A percentile compares a stretch with the other conserved stretches of the same genome.
Conservation (phyloP, 2,329 filamentous ascomycete genomes). For the Hypoxylon sp. region DNA sequence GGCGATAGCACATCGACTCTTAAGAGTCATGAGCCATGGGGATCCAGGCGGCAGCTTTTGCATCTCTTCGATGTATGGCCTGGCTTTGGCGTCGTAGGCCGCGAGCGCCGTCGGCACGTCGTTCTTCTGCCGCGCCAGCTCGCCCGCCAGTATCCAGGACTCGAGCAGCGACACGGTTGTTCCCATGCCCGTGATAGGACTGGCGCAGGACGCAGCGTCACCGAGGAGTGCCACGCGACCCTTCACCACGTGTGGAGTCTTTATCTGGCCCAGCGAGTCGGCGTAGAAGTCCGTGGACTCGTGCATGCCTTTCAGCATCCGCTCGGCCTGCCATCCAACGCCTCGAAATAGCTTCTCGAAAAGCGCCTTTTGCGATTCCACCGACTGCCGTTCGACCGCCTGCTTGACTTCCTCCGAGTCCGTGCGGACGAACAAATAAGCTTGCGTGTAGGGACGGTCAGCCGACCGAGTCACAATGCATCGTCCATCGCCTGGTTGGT, state of each 20-base stretch:
- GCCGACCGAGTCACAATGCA: slow-evolving; percentile 51
- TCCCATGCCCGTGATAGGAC: slow-evolving; percentile 60
- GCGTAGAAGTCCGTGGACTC: slow-evolving; percentile 53
- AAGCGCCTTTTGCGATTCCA: slow-evolving; percentile 35
- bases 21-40: slow-evolving; percentile 34
- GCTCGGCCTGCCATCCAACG: slow-evolving; percentile 36
- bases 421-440: slow-evolving; percentile 43
- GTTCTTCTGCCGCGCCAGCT: slow-evolving; percentile 49
- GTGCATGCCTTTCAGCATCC: slow-evolving; percentile 24
- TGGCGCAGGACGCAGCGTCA: slow-evolving; percentile 62
- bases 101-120: slow-evolving; percentile 48
- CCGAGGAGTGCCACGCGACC: slow-evolving; percentile 61
- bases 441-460: slow-evolving; percentile 46
- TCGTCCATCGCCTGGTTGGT: slow-evolving; percentile 49
- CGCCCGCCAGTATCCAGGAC: slow-evolving; percentile 66
- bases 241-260: slow-evolving; percentile 51
- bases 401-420: slow-evolving; percentile 16
- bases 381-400: slow-evolving; percentile 22
- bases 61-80: slow-evolving; percentile 54
- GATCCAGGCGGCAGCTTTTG: slow-evolving; percentile 46
- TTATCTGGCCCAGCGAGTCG: slow-evolving; percentile 55
- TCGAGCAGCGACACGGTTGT: slow-evolving; percentile 58
- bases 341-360: slow-evolving; percentile 48
- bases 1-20: slow-evolving; percentile 36
- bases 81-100: slow-evolving; percentile 55